Base-by-base conservation (phyloP, 1,284 basidiomycete species). In the Pseudozyma sp. region DNA sequence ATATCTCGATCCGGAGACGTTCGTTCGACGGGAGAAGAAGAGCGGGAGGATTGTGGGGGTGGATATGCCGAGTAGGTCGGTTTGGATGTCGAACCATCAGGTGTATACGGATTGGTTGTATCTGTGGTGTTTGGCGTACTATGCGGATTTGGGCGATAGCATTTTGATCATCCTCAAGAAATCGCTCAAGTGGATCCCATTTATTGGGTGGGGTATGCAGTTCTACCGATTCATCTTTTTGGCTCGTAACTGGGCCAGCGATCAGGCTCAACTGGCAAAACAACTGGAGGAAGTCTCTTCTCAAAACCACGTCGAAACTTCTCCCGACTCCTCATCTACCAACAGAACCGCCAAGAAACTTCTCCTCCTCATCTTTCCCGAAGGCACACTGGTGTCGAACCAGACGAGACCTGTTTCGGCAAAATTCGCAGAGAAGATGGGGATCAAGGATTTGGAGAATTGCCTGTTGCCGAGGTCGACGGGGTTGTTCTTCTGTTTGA, bases 381-480 rank as follows among this genome's bases (percentile, higher is more conserved):
- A 82, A 56, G 80, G 80, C 7, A 82, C 80, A 8, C 62, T 82
- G 7, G 76, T 82, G 8, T 79, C 79, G 19, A 30, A 30, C 5
- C 44, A 67, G n/a, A 80, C 79, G 2, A n/a, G 78, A 19, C 79
- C 80, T 24, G 30, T 59, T 4, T 74, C 68, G 17, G 75, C 74
- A 43, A 78, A 77, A 49, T 82, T 76, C 53, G 80, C 80, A 2
- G 75, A 79, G 16, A 82, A 82, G 56, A 61, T 64, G 50, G 78
- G 77, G 14, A 68, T 76, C 93, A 85, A 89, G 35, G 94, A 97
- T 83, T 89, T 94, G 86, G 86, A 86, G 47, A 90, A 97, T 81
- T 85, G 89, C 16, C 88, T 99, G 7, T 88, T 97, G 49, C 96
- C 96, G 0, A 89, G 95, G 49, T 93, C 94, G 30, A 97, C 94